phyloP scores from a whole-genome alignment of 805 yeast genomes.

The Teunomyces funiuensis region DNA sequence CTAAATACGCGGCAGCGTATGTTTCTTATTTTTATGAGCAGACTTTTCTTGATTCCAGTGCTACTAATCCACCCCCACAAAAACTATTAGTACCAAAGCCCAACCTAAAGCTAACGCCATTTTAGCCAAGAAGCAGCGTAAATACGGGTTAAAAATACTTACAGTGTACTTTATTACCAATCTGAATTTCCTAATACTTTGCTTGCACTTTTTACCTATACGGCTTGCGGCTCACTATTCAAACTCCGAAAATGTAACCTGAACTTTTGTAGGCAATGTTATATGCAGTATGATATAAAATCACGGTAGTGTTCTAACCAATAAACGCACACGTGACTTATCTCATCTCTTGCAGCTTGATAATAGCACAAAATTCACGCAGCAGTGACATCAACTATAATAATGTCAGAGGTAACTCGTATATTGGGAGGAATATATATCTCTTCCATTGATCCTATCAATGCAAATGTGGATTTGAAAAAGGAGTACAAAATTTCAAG shows the following conservation, averaged over 20 bases:
- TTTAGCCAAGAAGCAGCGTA: no score
- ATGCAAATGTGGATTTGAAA: slow-evolving; percentile 50
- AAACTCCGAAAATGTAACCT: neutral
- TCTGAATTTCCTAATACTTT: no score
- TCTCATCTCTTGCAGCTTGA: neutral
- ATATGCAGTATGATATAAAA: neutral
- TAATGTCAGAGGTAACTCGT: slow-evolving; percentile 40
- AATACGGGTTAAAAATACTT: no score
- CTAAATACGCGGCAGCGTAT: neutral
- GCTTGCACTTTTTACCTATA: neutral
- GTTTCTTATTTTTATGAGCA: neutral
- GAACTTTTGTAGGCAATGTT: neutral
- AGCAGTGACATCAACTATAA: no score
- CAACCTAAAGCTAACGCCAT: no score
- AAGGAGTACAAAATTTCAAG: slow-evolving; percentile 61
- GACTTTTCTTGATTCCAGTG: neutral
- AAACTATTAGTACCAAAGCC: no score
- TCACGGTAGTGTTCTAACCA: no score
- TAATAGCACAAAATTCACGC: neutral
- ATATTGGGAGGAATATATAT: slow-evolving; percentile 79
- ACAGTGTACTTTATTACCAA: no score
- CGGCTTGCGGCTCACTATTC: neutral
- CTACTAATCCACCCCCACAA: no score
- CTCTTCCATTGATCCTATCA: slow-evolving; percentile 69
- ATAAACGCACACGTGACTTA: neutral